These are phyloP conservation scores for Iris pallida DNA, from an alignment of 116 monocot genomes.

Conservation along the genomic window DNA sequence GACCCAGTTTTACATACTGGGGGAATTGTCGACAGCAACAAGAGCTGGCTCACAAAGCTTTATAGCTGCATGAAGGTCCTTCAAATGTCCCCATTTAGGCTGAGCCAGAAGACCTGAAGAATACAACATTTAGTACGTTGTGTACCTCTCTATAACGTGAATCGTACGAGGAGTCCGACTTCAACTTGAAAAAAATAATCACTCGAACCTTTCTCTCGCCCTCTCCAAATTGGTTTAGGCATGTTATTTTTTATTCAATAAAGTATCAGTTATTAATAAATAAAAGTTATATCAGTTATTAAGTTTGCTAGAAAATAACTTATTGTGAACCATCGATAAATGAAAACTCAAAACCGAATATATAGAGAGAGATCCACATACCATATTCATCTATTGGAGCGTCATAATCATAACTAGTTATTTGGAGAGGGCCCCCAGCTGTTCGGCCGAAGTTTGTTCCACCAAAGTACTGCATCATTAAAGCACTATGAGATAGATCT, in stretches of 20 bases:
- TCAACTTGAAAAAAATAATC: too few relatives aligned
- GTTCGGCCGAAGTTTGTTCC: constrained; percentile 78
- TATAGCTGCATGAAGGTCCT: constrained; percentile 68
- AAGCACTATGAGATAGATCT: constrained; percentile 2
- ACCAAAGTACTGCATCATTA: constrained; percentile 56
- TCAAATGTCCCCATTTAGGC: constrained; percentile 82
- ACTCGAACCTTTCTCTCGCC: too few relatives aligned
- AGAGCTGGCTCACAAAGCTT: constrained; percentile 82
- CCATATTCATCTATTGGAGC: constrained; percentile 85
- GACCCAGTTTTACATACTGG: constrained; percentile 77
- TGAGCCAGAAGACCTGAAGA: constrained; percentile 53
- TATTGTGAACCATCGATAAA: background rate
- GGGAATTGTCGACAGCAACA: constrained; percentile 60
- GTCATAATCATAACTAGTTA: constrained; percentile 84
- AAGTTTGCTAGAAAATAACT: background rate
- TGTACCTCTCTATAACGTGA: background rate
- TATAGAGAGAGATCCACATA: constrained; percentile 22
- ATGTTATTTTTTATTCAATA: too few relatives aligned
- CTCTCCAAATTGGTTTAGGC: too few relatives aligned
- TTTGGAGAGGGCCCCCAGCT: constrained; percentile 63
- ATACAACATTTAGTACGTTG: background rate
- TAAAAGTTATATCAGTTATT: background rate
- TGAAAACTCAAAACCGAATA: constrained; percentile 4
- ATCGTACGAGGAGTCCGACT: background rate
- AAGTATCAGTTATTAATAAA: background rate